These are phyloP conservation scores for Priceomyces melissophilus DNA, from an alignment of 805 yeast species.

Conservation along the genomic window DNA sequence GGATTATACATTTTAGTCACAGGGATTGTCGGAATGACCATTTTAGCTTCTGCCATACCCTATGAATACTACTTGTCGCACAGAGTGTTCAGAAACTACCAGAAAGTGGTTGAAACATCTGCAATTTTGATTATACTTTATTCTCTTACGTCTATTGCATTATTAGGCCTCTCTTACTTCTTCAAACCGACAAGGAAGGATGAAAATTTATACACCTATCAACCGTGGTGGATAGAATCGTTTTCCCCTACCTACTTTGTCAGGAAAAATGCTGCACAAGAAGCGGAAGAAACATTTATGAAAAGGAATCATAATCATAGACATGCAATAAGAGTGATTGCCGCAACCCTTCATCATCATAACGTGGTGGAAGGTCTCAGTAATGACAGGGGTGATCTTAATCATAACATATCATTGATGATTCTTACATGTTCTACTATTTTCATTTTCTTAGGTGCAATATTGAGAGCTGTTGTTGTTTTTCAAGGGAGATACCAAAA, in stretches of 20 bases:
- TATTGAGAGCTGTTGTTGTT: conserved; percentile 47
- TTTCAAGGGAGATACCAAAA: conserved; percentile 24
- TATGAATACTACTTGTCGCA: conserved; percentile 52
- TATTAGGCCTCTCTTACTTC: conserved; percentile 50
- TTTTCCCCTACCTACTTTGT: conserved; percentile 60
- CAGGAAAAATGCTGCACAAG: conserved; percentile 43
- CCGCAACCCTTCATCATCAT: conserved; percentile 49
- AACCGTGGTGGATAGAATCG: conserved; percentile 77
- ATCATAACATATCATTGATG: conserved; percentile 50
- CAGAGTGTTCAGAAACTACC: conserved; percentile 46
- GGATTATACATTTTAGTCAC: conserved; percentile 50
- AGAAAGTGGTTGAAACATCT: conserved; percentile 49
- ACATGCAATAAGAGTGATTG: conserved; percentile 56
- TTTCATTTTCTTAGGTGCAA: conserved; percentile 47
- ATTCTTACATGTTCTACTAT: conserved; percentile 46
- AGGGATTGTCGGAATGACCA: conserved; percentile 64
- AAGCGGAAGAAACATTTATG: conserved; percentile 45
- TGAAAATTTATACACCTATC: conserved; percentile 54
- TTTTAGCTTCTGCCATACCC: conserved; percentile 60
- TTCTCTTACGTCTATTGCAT: conserved; percentile 48
- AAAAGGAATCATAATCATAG: conserved; percentile 45
- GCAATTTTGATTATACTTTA: conserved; percentile 38
- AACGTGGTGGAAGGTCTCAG: conserved; percentile 30
- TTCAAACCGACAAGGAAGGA: conserved; percentile 54
- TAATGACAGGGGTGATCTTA: conserved; percentile 38